Conservation (phyloP, 1,284 basidiomycete species). For the Ganoderma multipileum region DNA sequence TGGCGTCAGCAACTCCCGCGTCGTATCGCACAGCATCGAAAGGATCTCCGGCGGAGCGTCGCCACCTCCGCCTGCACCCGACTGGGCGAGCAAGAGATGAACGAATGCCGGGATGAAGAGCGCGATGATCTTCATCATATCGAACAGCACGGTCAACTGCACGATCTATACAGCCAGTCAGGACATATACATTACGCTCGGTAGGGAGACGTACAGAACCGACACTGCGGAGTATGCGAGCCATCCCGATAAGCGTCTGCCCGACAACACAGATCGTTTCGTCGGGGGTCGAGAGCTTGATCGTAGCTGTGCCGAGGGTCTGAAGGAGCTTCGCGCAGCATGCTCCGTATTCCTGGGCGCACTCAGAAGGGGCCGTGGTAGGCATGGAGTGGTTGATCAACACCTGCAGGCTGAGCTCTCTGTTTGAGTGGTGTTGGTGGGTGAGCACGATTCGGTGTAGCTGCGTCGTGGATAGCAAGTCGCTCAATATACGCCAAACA, state of each 20-base stretch:
- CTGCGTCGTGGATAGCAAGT: conserved; percentile 42
- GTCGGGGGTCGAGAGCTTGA: conserved; percentile 21
- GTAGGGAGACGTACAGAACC: conserved; percentile 48
- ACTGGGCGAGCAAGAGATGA: conserved; percentile 46
- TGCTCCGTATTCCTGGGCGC: conserved; percentile 45
- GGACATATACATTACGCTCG: conserved; percentile 3
- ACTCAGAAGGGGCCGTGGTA: conserved; percentile 32
- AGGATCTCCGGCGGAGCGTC: conserved; percentile 46
- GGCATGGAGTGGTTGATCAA: conserved; percentile 52
- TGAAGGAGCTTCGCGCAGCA: conserved; percentile 55
- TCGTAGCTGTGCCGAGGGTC: conserved; percentile 47
- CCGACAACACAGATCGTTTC: conserved; percentile 22
- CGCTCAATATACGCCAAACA: not conserved
- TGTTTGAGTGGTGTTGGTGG: conserved; percentile 49
- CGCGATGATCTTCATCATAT: conserved; percentile 54
- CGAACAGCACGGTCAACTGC: conserved; percentile 57
- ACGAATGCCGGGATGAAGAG: conserved; percentile 58
- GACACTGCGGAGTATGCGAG: conserved; percentile 41
- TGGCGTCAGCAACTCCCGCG: conserved; percentile 47
- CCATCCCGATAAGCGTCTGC: conserved; percentile 27
- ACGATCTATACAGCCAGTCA: conserved; percentile 43
- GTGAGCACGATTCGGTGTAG: conserved; percentile 64
- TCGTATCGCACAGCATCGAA: conserved; percentile 48
- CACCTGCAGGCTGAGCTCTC: conserved; percentile 59
- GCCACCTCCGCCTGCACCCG: conserved; percentile 25